A percentile compares a stretch with the other conserved stretches of the same genome.
These are phyloP conservation scores for Collybia sordida DNA, from an alignment of 768 basidiomycete genomes.

Conservation along the genomic window DNA sequence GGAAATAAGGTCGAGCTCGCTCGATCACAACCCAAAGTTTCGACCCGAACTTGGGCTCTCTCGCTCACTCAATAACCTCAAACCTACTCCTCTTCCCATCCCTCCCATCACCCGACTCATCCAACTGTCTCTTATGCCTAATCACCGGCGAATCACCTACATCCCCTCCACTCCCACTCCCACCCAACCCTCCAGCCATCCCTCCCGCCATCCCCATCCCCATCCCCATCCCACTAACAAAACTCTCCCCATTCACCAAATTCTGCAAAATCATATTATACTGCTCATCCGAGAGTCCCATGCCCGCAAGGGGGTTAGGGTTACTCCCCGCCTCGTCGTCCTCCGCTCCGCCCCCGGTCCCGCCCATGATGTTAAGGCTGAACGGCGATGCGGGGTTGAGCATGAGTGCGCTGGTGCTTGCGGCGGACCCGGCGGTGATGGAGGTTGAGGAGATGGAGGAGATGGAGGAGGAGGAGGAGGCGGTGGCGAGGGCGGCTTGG, in stretches of 20 bases:
- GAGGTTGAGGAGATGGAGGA: too few relatives aligned
- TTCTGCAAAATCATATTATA: slow-evolving; percentile 78
- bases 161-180: slow-evolving; percentile 24
- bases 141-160: slow-evolving; percentile 13
- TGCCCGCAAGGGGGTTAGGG: slow-evolving; percentile 84
- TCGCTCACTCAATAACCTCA: slow-evolving; percentile 50
- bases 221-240: slow-evolving; percentile 39
- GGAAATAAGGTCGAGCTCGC: not conserved
- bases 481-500: slow-evolving; percentile 23
- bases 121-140: slow-evolving; percentile 22
- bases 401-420: too few relatives aligned
- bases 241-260: slow-evolving; percentile 64
- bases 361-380: slow-evolving; percentile 19
- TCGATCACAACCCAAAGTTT: not conserved
- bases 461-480: not conserved
- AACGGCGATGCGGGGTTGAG: too few relatives aligned
- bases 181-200: slow-evolving; percentile 29
- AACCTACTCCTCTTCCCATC: slow-evolving; percentile 60
- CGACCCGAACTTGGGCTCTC: not conserved
- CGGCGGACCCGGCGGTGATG: not conserved
- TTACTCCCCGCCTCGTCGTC: slow-evolving; percentile 47
- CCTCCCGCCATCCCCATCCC: slow-evolving; percentile 27
- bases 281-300: slow-evolving; percentile 89
- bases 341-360: slow-evolving; percentile 31
- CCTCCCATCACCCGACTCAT: slow-evolving; percentile 33